Evolutionary conservation across 345 rosid genomes (phyloP), one percentile per base, ranked within the genome.

Genomic region (Eucalyptus coolabah): DNA sequence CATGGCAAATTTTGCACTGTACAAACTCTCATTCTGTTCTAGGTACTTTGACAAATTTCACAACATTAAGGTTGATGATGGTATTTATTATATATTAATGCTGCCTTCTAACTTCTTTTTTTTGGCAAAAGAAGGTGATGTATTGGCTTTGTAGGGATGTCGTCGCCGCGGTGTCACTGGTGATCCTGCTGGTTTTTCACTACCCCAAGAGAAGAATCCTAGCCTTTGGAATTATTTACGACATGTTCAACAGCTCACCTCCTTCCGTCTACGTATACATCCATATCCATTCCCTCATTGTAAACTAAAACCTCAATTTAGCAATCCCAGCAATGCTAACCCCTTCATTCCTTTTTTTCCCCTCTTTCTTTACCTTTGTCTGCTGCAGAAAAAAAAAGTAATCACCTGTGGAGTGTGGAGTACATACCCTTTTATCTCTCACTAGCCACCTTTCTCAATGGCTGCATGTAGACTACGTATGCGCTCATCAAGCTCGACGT

Each of bases 371-470:
- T 34, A 17, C 23, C 23, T 47, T 86, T 44, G 3, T 49, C 28
- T 30, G 50, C 9, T 34, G 89, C 92, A 93, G 95, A 89, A 63
- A 86, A 63, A 86, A 86, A 92, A 92, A 87, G 96, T 94, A 60
- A 90, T 92, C 26, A 89, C 23, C 4, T 59, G 95, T 94, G 63
- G 90, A 95, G 88, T 59, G 95, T 94, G 63, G 89, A 95, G 88
- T 94, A 87, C 88, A 95, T 94, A 94, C 96, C 95, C 17, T 80
- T 93, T 40, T 89, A 6, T 87, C 94, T 94, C 67, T 95, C 93
- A 8, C 13, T 94, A 50, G 90, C 96, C 23, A 56, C 24, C 86
- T 93, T 92, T 50, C 37, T 86, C 12, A 95, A 95, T 47, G 94
- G 93, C 4, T 37, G 85, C 87, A 16, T 87, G 34, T 95, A 94